Evolutionary conservation across 1,284 basidiomycete genomes (phyloP).

Genomic region (Apiotrichum domesticum): DNA sequence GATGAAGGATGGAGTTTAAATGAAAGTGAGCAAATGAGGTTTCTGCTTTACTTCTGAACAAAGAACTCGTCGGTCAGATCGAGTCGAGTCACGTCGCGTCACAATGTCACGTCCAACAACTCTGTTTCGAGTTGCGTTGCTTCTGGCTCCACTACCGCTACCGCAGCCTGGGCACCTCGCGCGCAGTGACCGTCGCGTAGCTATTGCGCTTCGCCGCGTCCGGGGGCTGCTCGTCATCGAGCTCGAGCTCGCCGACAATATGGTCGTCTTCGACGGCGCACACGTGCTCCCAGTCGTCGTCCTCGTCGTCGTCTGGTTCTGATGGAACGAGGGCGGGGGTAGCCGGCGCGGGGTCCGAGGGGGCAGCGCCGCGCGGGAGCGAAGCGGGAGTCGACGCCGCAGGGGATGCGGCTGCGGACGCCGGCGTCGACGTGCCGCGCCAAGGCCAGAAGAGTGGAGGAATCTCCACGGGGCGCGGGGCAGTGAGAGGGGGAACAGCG

Average conservation of each 20-base stretch:
- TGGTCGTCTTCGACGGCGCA: constrained; percentile 26
- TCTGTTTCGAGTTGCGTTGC: too few relatives aligned
- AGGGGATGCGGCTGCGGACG: background rate
- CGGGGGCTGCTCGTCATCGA: constrained; percentile 11
- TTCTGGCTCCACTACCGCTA: too few relatives aligned
- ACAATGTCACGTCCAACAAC: too few relatives aligned
- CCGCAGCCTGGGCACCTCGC: background rate
- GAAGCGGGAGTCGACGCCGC: background rate
- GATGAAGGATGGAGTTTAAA: too few relatives aligned
- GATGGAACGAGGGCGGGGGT: constrained; percentile 21
- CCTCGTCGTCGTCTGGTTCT: constrained; percentile 18
- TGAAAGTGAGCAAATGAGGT: too few relatives aligned
- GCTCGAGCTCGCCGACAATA: constrained; percentile 37
- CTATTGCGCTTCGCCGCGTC: background rate
- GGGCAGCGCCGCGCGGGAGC: background rate
- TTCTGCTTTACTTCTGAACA: too few relatives aligned
- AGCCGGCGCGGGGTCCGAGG: constrained; percentile 6
- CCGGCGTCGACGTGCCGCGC: background rate
- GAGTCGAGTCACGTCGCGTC: too few relatives aligned
- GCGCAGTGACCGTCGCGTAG: background rate
- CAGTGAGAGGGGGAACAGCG: background rate
- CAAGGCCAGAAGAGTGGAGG: constrained; percentile 7
- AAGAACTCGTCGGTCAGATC: too few relatives aligned
- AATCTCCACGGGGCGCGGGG: constrained; percentile 6
- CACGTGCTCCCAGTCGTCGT: constrained; percentile 40